Evolutionary conservation across 352 stramenopile species (phyloP), one percentile per base, ranked within the genome.

Genomic region (Globisporangium polare): DNA sequence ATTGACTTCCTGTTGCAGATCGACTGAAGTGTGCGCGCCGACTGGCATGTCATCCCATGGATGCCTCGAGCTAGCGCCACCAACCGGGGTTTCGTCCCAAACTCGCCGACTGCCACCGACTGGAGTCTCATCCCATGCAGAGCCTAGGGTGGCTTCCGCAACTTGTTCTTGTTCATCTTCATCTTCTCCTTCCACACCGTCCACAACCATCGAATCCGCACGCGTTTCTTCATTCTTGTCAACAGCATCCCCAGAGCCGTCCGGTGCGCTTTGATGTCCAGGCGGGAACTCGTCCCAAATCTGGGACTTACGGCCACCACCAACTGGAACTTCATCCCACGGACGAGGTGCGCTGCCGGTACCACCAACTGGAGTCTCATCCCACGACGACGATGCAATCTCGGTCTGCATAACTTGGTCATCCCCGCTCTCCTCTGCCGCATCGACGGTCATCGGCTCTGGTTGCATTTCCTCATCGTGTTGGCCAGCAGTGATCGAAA

Each of bases 261-360:
- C 27, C 5, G 49, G 6, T 55, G 46, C 45, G 39, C n/a, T 47
- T 7, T 51, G 22, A 5, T 26, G 3, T 9, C 24, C 53, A 17
- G 53, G 24, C 9, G 53, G 53, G 29, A 51, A 60, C 24, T 60
- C 42, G 12, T 62, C 55, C 55, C 24, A 35, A 6, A 58, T 49
- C 10, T 26, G 37, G 37, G 37, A 43, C 37, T 51, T 64, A 9
- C 8, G 26, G 27, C 49, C 27, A n/a, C 49, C 49, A 26, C 49
- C 49, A 13, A 55, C 49, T 2, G 49, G 49, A 7, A 27, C 35
- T 3, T 55, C 49, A 41, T 55, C 49, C 49, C 49, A 54, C 20
- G 12, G 24, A 41, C 27, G 49, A 54, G 7, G 26, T 4, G 37
- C 15, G n/a, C 13, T 43, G 37, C 37, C 15, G 15, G 37, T 7